A percentile compares a stretch with the other conserved stretches of the same genome.
These are phyloP conservation scores for Vaccinium corymbosum DNA, from an alignment of 148 eudicot genomes.

Conservation along the genomic window DNA sequence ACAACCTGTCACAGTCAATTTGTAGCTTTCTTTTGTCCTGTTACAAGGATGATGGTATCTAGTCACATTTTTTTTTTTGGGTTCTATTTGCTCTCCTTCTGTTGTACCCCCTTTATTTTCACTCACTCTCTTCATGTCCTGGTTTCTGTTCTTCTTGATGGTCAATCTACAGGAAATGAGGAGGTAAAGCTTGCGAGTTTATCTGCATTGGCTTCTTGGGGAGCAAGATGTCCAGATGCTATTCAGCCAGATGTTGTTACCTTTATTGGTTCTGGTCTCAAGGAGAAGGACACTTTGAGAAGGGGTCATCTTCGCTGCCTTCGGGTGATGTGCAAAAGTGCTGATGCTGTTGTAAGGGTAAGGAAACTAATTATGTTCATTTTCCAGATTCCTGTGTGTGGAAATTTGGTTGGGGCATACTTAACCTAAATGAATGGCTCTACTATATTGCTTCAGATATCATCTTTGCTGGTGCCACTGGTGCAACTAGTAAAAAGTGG, in stretches of 20 bases:
- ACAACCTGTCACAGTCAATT: constrained; percentile 50
- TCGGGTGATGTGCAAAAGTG: constrained; percentile 58
- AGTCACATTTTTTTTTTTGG: constrained; percentile 1
- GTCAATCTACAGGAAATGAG: constrained; percentile 70
- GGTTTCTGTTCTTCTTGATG: constrained; percentile 1
- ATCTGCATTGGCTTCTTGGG: constrained; percentile 80
- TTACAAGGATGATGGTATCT: constrained; percentile 88
- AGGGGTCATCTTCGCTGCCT: constrained; percentile 88
- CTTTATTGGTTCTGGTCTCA: constrained; percentile 70
- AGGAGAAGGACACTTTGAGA: constrained; percentile 88
- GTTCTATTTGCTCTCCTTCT: neutral
- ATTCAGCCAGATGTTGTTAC: constrained; percentile 54
- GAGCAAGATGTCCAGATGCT: constrained; percentile 51
- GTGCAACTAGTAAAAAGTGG: constrained; percentile 86
- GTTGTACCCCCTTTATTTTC: neutral
- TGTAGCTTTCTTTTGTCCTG: constrained; percentile 67
- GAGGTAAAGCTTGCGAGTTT: constrained; percentile 85
- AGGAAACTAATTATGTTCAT: constrained; percentile 13
- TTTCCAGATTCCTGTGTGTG: constrained; percentile 8
- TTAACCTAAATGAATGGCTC: neutral
- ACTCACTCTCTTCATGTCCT: neutral
- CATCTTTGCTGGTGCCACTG: constrained; percentile 70
- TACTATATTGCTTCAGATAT: constrained; percentile 43
- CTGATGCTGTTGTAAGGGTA: constrained; percentile 65
- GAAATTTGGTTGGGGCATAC: neutral